Conservation (phyloP, 108 stramenopile genomes). For the Skeletonema costatum region DNA sequence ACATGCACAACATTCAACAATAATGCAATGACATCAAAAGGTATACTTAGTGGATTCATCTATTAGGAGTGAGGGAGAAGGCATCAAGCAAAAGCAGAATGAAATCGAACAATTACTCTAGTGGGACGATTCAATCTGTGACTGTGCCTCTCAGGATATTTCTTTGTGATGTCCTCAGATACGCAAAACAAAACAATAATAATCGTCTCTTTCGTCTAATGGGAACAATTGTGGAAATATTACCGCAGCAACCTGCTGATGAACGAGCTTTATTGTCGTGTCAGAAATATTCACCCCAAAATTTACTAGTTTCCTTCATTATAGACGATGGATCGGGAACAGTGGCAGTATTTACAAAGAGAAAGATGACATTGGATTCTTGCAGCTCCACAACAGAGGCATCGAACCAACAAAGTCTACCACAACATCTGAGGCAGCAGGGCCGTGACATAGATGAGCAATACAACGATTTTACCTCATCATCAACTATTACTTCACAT, state of each 20-base stretch:
- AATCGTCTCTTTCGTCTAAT: constrained; percentile 24
- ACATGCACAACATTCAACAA: no score
- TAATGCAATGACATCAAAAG: no score
- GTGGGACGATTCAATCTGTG: background rate
- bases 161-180: constrained; percentile 32
- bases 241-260: background rate
- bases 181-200: background rate
- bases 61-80: no score
- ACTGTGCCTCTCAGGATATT: constrained; percentile 36
- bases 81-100: background rate
- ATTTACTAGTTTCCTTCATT: constrained; percentile 2
- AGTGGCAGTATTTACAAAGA: constrained; percentile 27
- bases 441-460: background rate
- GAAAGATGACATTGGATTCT: constrained; percentile 6
- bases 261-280: background rate
- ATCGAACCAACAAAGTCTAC: background rate
- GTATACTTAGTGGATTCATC: no score
- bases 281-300: background rate
- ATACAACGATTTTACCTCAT: background rate
- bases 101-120: background rate
- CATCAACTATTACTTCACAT: background rate
- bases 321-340: constrained; percentile 45
- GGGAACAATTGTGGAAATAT: constrained; percentile 39
- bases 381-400: background rate
- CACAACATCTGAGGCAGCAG: background rate